Conservation (phyloP, 208 protist species). For the Trypanosomatidae sp. region DNA sequence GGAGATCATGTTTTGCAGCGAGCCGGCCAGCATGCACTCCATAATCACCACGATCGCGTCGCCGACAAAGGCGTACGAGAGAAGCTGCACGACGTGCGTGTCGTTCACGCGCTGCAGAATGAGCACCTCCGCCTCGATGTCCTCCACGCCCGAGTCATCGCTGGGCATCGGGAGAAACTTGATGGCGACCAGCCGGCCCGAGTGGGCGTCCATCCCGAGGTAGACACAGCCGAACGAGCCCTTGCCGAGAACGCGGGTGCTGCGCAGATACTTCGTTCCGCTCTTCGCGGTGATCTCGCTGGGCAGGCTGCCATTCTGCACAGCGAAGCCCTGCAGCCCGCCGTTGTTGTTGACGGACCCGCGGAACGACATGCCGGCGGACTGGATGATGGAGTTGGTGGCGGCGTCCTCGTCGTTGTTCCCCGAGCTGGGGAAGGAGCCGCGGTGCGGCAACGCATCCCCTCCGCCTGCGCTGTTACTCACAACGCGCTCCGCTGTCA, state of each 20-base stretch:
- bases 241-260: conserved; percentile 72
- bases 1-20: conserved; percentile 73
- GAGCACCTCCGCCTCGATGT: conserved; percentile 79
- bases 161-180: conserved; percentile 83
- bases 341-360: conserved; percentile 6
- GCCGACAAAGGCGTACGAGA: conserved; percentile 74
- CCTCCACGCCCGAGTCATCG: conserved; percentile 54
- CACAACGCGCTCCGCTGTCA: no score
- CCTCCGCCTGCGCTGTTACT: no score
- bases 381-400: conserved; percentile 45
- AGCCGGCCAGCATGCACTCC: conserved; percentile 91
- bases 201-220: conserved; percentile 84
- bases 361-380: conserved; percentile 32
- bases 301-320: conserved; percentile 27
- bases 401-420: conserved; percentile 9
- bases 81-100: conserved; percentile 85
- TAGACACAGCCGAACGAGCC: conserved; percentile 88
- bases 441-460: no score
- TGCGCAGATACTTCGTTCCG: conserved; percentile 75
- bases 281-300: conserved; percentile 69
- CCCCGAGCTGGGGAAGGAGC: conserved; percentile 3
- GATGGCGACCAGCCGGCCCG: conserved; percentile 77
- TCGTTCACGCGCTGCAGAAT: conserved; percentile 91
- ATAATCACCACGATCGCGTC: conserved; percentile 82
- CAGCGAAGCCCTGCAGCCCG: conserved; percentile 13